Base-by-base conservation (phyloP, 768 basidiomycete genomes). In the Lyophyllum atratum region DNA sequence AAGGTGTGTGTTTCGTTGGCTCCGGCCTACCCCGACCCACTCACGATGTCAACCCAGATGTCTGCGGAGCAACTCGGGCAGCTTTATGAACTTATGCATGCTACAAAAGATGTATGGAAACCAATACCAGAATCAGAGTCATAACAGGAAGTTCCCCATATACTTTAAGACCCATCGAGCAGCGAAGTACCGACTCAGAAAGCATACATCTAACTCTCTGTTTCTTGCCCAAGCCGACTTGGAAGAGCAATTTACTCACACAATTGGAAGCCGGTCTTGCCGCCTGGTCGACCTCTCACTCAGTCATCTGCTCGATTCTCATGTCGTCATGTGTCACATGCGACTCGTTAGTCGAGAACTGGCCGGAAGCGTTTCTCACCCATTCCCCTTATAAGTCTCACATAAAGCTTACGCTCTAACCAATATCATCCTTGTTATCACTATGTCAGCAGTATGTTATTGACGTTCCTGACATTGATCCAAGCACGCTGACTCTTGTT, bases 41-140 rank as follows among this genome's bases (percentile, higher is more conserved):
- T 54, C 42, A 59, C 53, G 25, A 15, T 53, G 49, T 49, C 25
- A 26, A 8, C 24, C n/a, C 55, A 95, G 93, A 89, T 95, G 86
- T 95, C 93, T 19, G 72, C 78, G 29, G 93, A 96, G 68, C 96
- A 99, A 69, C 77, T 98, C 4, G 92, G 92, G 1, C 96, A 98
- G 71, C 72, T 99, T 40, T 93, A 97, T 68, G 95, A 98, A 68
- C 80, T 99, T 59, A 94, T 96, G 93, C 87, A 92, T 59, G 91
- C 88, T 2, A 87, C 93, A 0, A 93, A 91, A 67, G 89, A 89
- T 59, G 80, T 96, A 29, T 96, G 92, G 92, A 94, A 88, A 66
- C 80, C 86, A 21, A 69, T 76, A 49, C 58, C 70, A 53, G 54
- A 64, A 34, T 68, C 68, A 59, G 61, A 67, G 44, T 64, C 66